Base-by-base conservation (phyloP, 179 eudicot genomes). In the Heliamphora pulchella region DNA sequence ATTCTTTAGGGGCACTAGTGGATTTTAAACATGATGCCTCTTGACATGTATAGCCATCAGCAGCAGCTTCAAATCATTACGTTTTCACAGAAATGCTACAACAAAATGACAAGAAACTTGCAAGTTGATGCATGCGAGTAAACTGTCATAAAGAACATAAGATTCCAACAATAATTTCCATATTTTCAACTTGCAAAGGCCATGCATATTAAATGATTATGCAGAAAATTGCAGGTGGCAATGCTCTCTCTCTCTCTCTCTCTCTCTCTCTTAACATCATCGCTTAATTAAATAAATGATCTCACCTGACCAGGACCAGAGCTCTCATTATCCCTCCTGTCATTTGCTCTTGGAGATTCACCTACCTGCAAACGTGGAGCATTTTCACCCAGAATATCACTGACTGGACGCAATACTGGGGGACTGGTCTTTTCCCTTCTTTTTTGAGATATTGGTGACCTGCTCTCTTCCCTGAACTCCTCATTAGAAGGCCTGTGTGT, bases 361-460 rank as follows among this genome's bases (percentile, higher is more conserved):
- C 84, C 88, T 50, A 86, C 79, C 72, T 82, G 85, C 61, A 86
- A 75, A 43, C 83, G 75, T 5, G 81, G 77, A 80, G 54, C 69
- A 47, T 84, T 88, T 18, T 88, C 91, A 18, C 91, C 92, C 62
- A 91, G 79, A 78, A 89, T 61, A 47, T 88, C 93, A 77, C 70
- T 83, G 39, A 84, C 80, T 66, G 89, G 83, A 44, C 77, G 82
- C 44, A 88, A 78, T 64, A 76, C 79, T 50, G 89, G 90, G 9
- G 80, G 82, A 20, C 70, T 83, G 20, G 69, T 57, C 47, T 31
- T 76, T 70, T 71, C 79, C 57, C 65, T 81, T 6, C 13, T 79
- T 55, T 71, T 78, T 44, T 47, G 81, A 75, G 82, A 78, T 80
- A 58, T 83, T 22, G 91, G 86, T 4, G 94, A 88, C 58, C 59